phyloP scores from a whole-genome alignment of 805 yeast species.

The Saccharomycopsis lassenensis region DNA sequence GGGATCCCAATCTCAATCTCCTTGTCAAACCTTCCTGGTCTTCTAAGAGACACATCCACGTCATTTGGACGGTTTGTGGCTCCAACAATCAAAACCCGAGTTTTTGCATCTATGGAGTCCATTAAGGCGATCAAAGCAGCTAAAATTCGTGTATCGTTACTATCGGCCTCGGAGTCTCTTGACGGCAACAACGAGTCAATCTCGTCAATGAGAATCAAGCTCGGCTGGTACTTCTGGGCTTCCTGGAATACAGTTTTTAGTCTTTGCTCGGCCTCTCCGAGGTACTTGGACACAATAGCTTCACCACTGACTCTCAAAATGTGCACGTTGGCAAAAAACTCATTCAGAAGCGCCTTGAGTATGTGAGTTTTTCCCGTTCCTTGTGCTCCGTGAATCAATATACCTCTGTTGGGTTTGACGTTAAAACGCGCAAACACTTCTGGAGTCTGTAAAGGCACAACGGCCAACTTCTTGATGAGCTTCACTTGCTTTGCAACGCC shows the following conservation, averaged over 20 bases:
- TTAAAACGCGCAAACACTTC: constrained; percentile 70
- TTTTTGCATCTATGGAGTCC: constrained; percentile 62
- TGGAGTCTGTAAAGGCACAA: constrained; percentile 73
- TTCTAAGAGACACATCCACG: constrained; percentile 60
- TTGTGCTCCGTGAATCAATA: constrained; percentile 90
- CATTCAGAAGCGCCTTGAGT: constrained; percentile 70
- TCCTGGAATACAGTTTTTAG: constrained; percentile 76
- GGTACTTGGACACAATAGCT: constrained; percentile 79
- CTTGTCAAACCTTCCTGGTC: constrained; percentile 86
- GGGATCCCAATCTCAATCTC: constrained; percentile 91
- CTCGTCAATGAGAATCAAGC: constrained; percentile 84
- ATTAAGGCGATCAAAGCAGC: constrained; percentile 76
- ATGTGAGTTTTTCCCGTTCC: constrained; percentile 96
- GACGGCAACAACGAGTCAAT: constrained; percentile 87
- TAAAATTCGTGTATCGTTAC: constrained; percentile 76
- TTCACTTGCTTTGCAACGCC: constrained; percentile 62
- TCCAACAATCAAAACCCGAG: constrained; percentile 57
- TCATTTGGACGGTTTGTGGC: constrained; percentile 66
- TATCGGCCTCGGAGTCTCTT: constrained; percentile 25
- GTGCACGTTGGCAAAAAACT: constrained; percentile 55
- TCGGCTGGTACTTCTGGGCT: constrained; percentile 77
- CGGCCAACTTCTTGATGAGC: constrained; percentile 52
- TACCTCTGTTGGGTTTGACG: constrained; percentile 88
- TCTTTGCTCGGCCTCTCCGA: constrained; percentile 89
- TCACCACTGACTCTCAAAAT: constrained; percentile 83